Percentiles rank a stretch among this genome's conserved stretches.
Conservation (phyloP, 2,329 filamentous ascomycete species). For the Pyrenochaeta sp. region DNA sequence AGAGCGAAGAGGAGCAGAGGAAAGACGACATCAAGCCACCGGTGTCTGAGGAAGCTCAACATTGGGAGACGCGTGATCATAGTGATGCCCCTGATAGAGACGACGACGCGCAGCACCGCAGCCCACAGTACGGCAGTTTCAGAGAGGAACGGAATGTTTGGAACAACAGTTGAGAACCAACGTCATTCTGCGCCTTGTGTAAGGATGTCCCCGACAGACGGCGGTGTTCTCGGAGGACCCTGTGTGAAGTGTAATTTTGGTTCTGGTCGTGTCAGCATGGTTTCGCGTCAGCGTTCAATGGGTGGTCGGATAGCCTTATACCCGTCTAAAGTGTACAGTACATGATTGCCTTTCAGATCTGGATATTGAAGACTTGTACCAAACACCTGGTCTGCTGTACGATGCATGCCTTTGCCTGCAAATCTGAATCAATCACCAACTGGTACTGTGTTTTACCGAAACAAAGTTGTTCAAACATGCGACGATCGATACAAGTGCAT, state of each 20-base stretch:
- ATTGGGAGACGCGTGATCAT: conserved; percentile 54
- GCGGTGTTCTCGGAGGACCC: neutral
- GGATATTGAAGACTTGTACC: too few species aligned
- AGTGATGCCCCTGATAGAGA: conserved; percentile 29
- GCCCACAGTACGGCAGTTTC: conserved; percentile 54
- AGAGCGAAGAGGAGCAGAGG: conserved; percentile 43
- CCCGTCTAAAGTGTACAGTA: conserved; percentile 11
- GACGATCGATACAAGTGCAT: neutral
- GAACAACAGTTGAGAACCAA: conserved; percentile 36
- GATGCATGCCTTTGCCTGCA: neutral
- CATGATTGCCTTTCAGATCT: conserved; percentile 3
- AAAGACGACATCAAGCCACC: conserved; percentile 45
- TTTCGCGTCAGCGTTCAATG: neutral
- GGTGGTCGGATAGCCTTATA: conserved; percentile 15
- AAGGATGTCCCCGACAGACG: neutral
- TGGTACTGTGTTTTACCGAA: neutral
- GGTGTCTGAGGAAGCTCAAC: conserved; percentile 53
- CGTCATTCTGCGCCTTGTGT: neutral
- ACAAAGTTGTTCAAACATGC: neutral
- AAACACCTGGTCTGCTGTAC: too few species aligned
- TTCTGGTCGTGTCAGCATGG: conserved; percentile 2
- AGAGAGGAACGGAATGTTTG: conserved; percentile 53
- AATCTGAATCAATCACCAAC: neutral
- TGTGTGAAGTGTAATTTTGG: neutral
- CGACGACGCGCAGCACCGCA: conserved; percentile 29